phyloP scores from a whole-genome alignment of 352 stramenopile species.

The Globisporangium carolinianum region DNA sequence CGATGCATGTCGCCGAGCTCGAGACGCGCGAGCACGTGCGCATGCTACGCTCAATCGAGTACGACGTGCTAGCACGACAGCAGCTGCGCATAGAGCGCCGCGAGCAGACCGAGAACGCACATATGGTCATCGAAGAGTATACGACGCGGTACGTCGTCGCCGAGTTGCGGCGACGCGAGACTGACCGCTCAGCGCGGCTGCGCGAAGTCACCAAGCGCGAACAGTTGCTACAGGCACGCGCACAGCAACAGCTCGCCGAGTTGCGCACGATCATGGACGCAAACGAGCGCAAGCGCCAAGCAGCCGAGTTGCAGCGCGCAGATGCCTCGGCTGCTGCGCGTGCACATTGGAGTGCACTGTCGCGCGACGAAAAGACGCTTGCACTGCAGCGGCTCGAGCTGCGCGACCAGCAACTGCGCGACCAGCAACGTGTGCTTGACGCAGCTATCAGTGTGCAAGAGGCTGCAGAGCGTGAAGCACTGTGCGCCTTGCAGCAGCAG shows the following conservation, averaged over 20 bases:
- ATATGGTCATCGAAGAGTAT: conserved; percentile 57
- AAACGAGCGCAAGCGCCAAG: conserved; percentile 19
- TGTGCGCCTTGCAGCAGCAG: conserved; percentile 21
- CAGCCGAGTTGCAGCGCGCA: conserved; percentile 22
- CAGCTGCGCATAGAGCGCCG: conserved; percentile 20
- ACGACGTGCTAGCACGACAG: conserved; percentile 25
- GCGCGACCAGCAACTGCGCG: conserved; percentile 11
- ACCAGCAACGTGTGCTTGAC: conserved; percentile 11
- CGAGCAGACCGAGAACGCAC: conserved; percentile 36
- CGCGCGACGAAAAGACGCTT: conserved; percentile 20
- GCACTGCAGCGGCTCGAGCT: conserved; percentile 14
- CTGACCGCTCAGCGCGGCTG: conserved; percentile 22
- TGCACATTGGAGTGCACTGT: conserved; percentile 19
- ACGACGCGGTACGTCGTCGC: conserved; percentile 42
- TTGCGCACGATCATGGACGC: conserved; percentile 18
- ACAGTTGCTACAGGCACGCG: conserved; percentile 21
- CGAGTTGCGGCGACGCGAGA: conserved; percentile 24
- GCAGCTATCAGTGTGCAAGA: conserved; percentile 1
- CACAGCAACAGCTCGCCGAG: conserved; percentile 23
- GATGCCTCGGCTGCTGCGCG: conserved; percentile 18
- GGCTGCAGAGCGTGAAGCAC: conserved; percentile 15
- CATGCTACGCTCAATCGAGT: conserved; percentile 22
- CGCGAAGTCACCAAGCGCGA: conserved; percentile 32
- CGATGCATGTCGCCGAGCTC: conserved; percentile 40
- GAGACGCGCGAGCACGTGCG: conserved; percentile 44